Conservation (phyloP, 2,329 filamentous ascomycete species). For the Taxawa tesnikishii region DNA sequence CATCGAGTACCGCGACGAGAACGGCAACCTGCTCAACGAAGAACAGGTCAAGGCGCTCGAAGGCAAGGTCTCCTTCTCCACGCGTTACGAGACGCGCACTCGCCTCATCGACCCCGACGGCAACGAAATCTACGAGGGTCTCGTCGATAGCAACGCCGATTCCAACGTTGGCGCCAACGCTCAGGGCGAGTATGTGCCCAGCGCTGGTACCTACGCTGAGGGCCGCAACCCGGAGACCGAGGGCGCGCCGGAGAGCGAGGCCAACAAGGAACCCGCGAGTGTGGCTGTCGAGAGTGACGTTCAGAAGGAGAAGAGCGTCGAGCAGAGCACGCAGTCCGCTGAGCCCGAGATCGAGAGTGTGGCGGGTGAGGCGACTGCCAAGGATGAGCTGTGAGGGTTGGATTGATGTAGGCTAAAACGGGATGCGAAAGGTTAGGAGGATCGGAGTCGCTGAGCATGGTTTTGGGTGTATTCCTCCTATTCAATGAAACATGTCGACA, state of each 20-base stretch:
- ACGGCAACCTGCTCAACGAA: constrained; percentile 76
- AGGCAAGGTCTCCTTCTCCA: constrained; percentile 92
- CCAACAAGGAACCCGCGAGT: constrained; percentile 26
- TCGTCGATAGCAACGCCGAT: constrained; percentile 18
- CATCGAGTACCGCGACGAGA: constrained; percentile 87
- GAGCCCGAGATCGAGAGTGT: constrained; percentile 12
- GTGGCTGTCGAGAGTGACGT: constrained; percentile 28
- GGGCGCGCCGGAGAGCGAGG: constrained; percentile 23
- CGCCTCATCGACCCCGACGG: constrained; percentile 69
- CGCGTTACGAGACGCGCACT: constrained; percentile 88
- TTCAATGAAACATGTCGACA: no score
- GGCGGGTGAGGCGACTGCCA: constrained; percentile 7
- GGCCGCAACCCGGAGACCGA: constrained; percentile 46
- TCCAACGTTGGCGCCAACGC: constrained; percentile 18
- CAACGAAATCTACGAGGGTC: constrained; percentile 53
- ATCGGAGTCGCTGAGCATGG: no score
- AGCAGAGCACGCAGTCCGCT: constrained; percentile 12
- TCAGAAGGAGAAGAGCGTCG: constrained; percentile 31
- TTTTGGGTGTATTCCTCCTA: no score
- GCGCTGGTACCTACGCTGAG: constrained; percentile 40
- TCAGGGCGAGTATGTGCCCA: constrained; percentile 15
- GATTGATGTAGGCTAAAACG: no score
- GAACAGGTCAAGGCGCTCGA: constrained; percentile 74
- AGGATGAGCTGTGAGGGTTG: constrained; percentile 11
- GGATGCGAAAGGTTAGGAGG: no score